Conservation (phyloP, 1,139 yeast genomes). For the Scheffersomyces insectosa region DNA sequence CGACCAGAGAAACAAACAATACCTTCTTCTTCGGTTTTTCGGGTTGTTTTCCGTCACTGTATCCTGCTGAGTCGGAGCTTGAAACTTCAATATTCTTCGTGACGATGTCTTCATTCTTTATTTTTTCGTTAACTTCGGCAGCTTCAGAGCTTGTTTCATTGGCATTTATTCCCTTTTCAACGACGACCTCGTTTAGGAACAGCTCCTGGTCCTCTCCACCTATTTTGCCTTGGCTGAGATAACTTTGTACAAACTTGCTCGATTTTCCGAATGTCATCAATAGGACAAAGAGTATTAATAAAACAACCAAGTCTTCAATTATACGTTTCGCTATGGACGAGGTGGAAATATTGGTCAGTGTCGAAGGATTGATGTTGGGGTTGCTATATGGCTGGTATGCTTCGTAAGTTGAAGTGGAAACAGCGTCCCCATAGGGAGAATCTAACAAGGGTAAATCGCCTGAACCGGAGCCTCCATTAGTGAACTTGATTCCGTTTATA, state of each 20-base stretch:
- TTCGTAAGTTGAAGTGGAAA: no score
- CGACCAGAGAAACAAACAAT: constrained; percentile 30
- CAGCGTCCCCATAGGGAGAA: background rate
- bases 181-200: constrained; percentile 7
- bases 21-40: constrained; percentile 24
- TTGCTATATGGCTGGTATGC: no score
- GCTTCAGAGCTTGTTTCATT: no score
- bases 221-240: background rate
- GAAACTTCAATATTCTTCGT: constrained; percentile 13
- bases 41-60: constrained; percentile 6
- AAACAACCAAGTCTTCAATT: constrained; percentile 35
- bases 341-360: constrained; percentile 7
- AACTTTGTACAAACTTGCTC: background rate
- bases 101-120: constrained; percentile 13
- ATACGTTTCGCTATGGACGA: constrained; percentile 21
- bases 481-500: constrained; percentile 42
- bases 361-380: no score
- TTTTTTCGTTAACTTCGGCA: no score
- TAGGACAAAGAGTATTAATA: constrained; percentile 9
- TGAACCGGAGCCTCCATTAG: constrained; percentile 15
- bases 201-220: background rate
- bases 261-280: background rate
- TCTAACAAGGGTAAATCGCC: constrained; percentile 7
- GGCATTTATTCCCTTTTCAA: constrained; percentile 1
- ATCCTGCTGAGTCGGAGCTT: constrained; percentile 8